Evolutionary conservation across 108 stramenopile genomes (phyloP), one percentile per base, ranked within the genome.

Genomic region (Cafeteria roenbergensis): DNA sequence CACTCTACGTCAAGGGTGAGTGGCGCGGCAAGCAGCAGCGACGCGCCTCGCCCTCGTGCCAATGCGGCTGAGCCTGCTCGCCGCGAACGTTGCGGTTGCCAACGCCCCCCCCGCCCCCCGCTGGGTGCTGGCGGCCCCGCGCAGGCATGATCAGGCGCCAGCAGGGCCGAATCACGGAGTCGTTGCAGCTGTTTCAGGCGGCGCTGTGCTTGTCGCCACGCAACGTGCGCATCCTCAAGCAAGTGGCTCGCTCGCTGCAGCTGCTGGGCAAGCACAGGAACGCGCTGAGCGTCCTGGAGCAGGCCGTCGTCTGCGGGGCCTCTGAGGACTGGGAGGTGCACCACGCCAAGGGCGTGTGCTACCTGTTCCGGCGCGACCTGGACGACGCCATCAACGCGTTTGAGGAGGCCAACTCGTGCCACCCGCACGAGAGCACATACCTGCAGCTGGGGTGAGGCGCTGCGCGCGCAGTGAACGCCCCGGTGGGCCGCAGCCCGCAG

Each of bases 271-370:
- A 76, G 67, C 74, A 78, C 64, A 8, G 34, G 17, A 26, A 3
- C 2, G n/a, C 4, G 8, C 9, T 14, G 9, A 32, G 56, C 31
- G 8, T 27, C 20, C 59, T 61, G 37, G 17, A 12, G 59, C 3
- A 29, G 29, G 4, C 8, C 56, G 14, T 4, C 32, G 8, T 57
- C 9, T 12, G 29, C 32, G 51, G 51, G 22, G 22, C 71, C 8
- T 79, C 57, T 1, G 60, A 84, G 36, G 82, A 84, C 62, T 81
- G 83, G 80, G 80, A 84, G 57, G 67, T 84, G 33, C 78, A 75
- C 75, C 80, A 81, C 69, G 75, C 75, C 42, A 67, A 77, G 50
- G 82, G 80, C 2, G 37, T 83, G 53, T 80, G 80, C 67, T 66
- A 63, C 51, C 54, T 72, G 55, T 78, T 73, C 34, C 69, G 80